phyloP scores from a whole-genome alignment of 805 yeast species.

The Lipomyces japonicus region DNA sequence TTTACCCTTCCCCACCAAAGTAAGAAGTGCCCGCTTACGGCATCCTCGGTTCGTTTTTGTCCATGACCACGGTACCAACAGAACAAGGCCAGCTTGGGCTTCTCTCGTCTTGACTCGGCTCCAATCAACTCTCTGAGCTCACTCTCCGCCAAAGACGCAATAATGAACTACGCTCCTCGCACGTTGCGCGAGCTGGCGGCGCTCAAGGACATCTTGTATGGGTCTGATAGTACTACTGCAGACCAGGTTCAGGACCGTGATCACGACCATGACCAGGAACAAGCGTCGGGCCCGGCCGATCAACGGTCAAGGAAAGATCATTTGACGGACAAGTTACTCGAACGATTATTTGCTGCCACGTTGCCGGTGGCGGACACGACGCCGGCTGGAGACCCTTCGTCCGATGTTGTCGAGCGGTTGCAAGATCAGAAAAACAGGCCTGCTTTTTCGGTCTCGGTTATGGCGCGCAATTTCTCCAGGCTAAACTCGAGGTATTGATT shows the following conservation, averaged over 20 bases:
- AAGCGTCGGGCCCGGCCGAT: neutral
- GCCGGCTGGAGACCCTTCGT: neutral
- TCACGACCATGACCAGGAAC: neutral
- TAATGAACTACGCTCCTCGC: conserved; percentile 26
- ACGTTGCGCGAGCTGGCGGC: conserved; percentile 25
- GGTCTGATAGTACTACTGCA: conserved; percentile 10
- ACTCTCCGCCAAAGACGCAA: too few species aligned
- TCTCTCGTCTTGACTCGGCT: too few species aligned
- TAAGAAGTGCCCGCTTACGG: too few species aligned
- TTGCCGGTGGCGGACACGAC: neutral
- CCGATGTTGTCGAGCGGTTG: conserved; percentile 14
- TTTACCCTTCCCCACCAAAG: too few species aligned
- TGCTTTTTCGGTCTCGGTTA: conserved; percentile 47
- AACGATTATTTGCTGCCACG: conserved; percentile 22
- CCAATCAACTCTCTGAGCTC: too few species aligned
- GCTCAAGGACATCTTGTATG: conserved; percentile 24
- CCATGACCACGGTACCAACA: too few species aligned
- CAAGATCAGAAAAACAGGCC: conserved; percentile 29
- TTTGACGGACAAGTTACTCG: conserved; percentile 25
- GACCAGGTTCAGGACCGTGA: neutral
- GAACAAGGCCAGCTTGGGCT: too few species aligned
- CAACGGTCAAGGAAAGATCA: conserved; percentile 11
- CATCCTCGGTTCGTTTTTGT: too few species aligned
- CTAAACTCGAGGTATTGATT: conserved; percentile 42
- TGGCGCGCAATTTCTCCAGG: conserved; percentile 56